Base-by-base conservation (phyloP, 805 yeast genomes). In the Yamadazyma paraphyllophila region DNA sequence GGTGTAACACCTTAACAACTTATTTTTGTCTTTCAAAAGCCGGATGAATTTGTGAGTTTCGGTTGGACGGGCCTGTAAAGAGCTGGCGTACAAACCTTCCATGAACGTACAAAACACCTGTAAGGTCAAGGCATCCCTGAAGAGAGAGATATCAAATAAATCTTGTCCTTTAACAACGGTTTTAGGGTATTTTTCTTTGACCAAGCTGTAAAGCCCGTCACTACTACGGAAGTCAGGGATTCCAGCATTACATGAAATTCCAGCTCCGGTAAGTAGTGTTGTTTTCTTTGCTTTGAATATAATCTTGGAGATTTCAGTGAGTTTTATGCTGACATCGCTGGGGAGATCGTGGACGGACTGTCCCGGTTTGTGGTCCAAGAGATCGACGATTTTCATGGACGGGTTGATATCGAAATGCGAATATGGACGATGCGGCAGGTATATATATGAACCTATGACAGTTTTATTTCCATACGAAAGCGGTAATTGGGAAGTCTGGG, bases 221-320 rank as follows among this genome's bases (percentile, higher is more conserved):
- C 82, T 71, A 3, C 96, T 86, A 45, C 98, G 75, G 62, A 91
- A 91, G 61, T 92, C 98, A 3, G 99, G 99, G 39, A 92, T 94
- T 0, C 99, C 98, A 1, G 98, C 97, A 60, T 87, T 88, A 61
- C 97, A 89, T 12, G 97, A 88, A 47, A 92, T 89, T 0, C 99
- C 99, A 2, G 99, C 99, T 7, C 99, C 98, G 0, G 97, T 90
- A 44, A 91, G 70, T 3, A 87, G 74, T 15, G 85, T 73, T n/a
- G 83, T 68, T 55, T 76, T 81, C 44, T 76, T 78, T 26, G 91
- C 73, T 53, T 83, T 72, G 49, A 63, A 63, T 1, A 81, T 66
- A 32, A 56, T 42, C 53, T 69, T 71, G 43, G 73, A 65, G 16
- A 78, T 70, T 43, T 65, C 66, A 45, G 63, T 65, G 34, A 72